Conservation (phyloP, 2,329 filamentous ascomycete genomes). For the Ophiostoma pallidulum region DNA sequence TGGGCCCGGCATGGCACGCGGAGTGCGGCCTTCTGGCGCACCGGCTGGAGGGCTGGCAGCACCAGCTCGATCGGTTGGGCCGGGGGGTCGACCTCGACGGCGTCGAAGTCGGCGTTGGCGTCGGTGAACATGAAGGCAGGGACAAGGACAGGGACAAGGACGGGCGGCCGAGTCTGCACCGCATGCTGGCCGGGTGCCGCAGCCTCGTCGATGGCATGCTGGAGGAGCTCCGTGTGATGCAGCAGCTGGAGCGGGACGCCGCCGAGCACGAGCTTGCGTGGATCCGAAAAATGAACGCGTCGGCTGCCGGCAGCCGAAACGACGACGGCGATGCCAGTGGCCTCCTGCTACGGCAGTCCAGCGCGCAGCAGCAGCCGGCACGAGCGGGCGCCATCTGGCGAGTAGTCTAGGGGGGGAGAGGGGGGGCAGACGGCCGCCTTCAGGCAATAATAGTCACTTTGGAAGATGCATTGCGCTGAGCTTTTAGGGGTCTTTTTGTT, state of each 20-base stretch:
- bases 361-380: conserved; percentile 20
- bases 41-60: conserved; percentile 35
- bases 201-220: conserved; percentile 49
- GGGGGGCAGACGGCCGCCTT: too few species aligned
- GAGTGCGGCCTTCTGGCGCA: conserved; percentile 44
- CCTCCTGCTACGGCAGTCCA: conserved; percentile 20
- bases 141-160: conserved; percentile 13
- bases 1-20: conserved; percentile 50
- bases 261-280: conserved; percentile 47
- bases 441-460: too few species aligned
- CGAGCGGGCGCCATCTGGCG: conserved; percentile 42
- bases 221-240: conserved; percentile 53
- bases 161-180: conserved; percentile 31
- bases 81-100: neutral
- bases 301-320: conserved; percentile 18
- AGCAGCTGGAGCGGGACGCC: conserved; percentile 49
- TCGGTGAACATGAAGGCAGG: neutral
- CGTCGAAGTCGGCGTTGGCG: too few species aligned
- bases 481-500: too few species aligned
- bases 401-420: conserved; percentile 20
- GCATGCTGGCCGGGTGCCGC: conserved; percentile 39
- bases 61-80: conserved; percentile 10
- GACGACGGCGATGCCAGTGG: neutral
- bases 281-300: conserved; percentile 45
- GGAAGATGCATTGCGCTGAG: too few species aligned